A percentile compares a stretch with the other conserved stretches of the same genome.
phyloP scores from a whole-genome alignment of 1,284 basidiomycete genomes.

The Anthracocystis panici-leucophaei region DNA sequence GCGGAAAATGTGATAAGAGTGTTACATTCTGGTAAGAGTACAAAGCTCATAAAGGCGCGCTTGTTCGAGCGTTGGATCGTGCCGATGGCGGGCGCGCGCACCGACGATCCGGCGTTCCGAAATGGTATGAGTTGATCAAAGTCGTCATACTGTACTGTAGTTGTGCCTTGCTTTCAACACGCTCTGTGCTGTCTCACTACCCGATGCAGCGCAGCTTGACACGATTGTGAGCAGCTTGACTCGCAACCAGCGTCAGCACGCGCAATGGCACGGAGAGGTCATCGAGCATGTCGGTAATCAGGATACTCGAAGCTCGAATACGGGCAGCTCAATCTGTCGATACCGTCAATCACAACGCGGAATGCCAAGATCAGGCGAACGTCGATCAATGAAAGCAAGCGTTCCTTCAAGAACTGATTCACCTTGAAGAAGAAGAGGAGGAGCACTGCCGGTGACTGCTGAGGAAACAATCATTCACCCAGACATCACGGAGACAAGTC shows the following conservation, averaged over 20 bases:
- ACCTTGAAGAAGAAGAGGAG: background rate
- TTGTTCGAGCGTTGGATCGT: background rate
- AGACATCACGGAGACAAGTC: too few species aligned
- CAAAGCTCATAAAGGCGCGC: background rate
- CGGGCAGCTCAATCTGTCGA: too few species aligned
- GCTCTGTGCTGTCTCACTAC: too few species aligned
- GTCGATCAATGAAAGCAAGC: background rate
- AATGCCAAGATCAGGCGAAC: background rate
- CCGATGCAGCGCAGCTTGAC: too few species aligned
- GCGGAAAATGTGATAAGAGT: background rate
- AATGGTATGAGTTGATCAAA: background rate
- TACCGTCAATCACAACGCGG: too few species aligned
- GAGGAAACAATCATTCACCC: background rate
- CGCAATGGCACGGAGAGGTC: too few species aligned
- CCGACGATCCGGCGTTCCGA: constrained; percentile 4
- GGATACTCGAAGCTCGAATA: too few species aligned
- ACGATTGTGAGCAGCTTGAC: too few species aligned
- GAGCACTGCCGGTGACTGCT: background rate
- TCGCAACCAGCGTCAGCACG: too few species aligned
- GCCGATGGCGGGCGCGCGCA: constrained; percentile 2
- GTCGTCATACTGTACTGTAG: too few species aligned
- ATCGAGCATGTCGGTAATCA: too few species aligned
- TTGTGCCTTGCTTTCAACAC: too few species aligned
- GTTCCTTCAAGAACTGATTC: background rate
- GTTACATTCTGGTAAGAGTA: background rate